Evolutionary conservation across 345 rosid species (phyloP).

Genomic region (Zanthoxylum bungeanum): DNA sequence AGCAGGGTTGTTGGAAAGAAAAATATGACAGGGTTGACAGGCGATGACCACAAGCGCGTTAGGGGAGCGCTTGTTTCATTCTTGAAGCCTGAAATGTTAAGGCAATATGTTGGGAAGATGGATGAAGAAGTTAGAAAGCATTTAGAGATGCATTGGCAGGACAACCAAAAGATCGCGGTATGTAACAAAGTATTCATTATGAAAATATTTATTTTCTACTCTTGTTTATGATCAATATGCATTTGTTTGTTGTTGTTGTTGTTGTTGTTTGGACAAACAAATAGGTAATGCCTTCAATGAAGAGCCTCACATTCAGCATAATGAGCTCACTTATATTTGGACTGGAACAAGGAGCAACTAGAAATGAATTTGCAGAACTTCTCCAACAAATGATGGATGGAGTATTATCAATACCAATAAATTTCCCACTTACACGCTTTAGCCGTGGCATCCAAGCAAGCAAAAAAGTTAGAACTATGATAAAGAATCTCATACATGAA

Average conservation of each 20-base stretch:
- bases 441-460: constrained; percentile 41
- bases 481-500: constrained; percentile 35
- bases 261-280: neutral
- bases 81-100: constrained; percentile 54
- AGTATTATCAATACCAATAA: constrained; percentile 47
- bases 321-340: constrained; percentile 49
- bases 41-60: constrained; percentile 41
- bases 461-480: constrained; percentile 20
- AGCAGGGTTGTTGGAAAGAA: constrained; percentile 30
- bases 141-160: constrained; percentile 39
- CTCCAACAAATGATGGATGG: constrained; percentile 43
- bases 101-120: constrained; percentile 42
- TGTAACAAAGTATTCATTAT: neutral
- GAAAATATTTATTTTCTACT: neutral
- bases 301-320: constrained; percentile 51
- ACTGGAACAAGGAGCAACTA: constrained; percentile 29
- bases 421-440: constrained; percentile 49
- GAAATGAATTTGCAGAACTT: constrained; percentile 28
- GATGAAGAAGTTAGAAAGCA: constrained; percentile 47
- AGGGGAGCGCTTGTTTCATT: constrained; percentile 39
- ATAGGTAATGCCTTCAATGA: constrained; percentile 51
- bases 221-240: neutral
- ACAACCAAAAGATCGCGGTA: constrained; percentile 42
- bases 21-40: constrained; percentile 30
- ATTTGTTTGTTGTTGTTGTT: neutral